A percentile compares a stretch with the other conserved stretches of the same genome.
Evolutionary conservation across 2,329 filamentous ascomycete species (phyloP).

Genomic region (Gremmenia infestans): DNA sequence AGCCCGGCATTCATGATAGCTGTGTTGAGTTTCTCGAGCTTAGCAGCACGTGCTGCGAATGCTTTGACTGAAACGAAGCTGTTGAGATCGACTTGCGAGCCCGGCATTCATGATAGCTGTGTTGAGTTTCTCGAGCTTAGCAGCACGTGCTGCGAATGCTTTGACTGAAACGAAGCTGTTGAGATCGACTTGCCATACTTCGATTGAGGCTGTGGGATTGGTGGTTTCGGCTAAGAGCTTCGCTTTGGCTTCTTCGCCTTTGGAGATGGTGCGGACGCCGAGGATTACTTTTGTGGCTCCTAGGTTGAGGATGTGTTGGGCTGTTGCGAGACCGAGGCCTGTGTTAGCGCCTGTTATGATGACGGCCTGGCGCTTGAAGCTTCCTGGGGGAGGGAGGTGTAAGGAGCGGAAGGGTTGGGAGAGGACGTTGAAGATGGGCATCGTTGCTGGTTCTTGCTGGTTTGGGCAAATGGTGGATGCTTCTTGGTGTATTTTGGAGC

Average conservation of each 20-base stretch:
- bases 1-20: slow-evolving; percentile 14
- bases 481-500: neutral
- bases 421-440: neutral
- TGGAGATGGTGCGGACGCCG: slow-evolving; percentile 34
- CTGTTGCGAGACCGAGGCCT: slow-evolving; percentile 38
- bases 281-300: slow-evolving; percentile 35
- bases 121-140: slow-evolving; percentile 6
- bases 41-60: neutral
- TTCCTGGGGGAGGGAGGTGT: neutral
- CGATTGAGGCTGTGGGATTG: slow-evolving; percentile 21
- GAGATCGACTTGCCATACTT: slow-evolving; percentile 20
- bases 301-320: slow-evolving; percentile 33
- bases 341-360: slow-evolving; percentile 39
- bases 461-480: neutral
- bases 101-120: slow-evolving; percentile 14
- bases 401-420: neutral
- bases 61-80: slow-evolving; percentile 1
- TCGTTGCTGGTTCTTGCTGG: neutral
- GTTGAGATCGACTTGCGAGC: slow-evolving; percentile 2
- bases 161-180: neutral
- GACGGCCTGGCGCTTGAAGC: slow-evolving; percentile 8
- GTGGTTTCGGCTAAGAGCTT: slow-evolving; percentile 18
- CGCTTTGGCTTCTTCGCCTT: slow-evolving; percentile 31
- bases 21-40: slow-evolving; percentile 9
- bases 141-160: neutral